Base-by-base conservation (phyloP, 2,329 filamentous ascomycete species). In the Akanthomyces lecanii region DNA sequence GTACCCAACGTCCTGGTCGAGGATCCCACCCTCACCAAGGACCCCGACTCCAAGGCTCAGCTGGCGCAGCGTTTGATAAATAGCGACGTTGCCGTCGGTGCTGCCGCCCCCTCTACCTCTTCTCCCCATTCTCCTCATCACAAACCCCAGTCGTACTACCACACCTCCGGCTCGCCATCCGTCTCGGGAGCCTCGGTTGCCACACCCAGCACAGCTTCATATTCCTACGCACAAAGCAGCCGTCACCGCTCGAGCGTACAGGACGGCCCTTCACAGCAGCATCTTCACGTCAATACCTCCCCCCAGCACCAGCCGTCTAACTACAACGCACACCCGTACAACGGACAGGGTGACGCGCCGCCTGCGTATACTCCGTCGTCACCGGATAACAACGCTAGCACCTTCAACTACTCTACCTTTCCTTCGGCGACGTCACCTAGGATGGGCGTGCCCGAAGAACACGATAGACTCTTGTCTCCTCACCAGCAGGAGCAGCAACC, bases 401-500 rank as follows among this genome's bases (percentile, higher is more conserved):
- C 74, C 65, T 82, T 83, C 68, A 77, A 74, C 64, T 83, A 84
- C 68, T 78, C 74, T 64, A 82, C 81, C 8, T 81, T 83, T 68
- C 64, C 69, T 1, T 69, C 67, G 16, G 65, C 44, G 11, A 64
- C 25, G 30, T 62, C 64, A 64, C 51, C 61, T 61, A 74, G 63
- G 30, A 83, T 83, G 80, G 79, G 77, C 6, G 66, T 69, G 12
- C 68, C 72, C 2, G 74, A 77, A 45, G 81, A 84, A 67, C 71
- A 73, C 23, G 75, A 77, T 53, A 72, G 75, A 62, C 71, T 84
- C 4, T 72, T 84, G 61, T 69, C 72, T 36, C 68, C 72, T 50
- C 73, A 73, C 5, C 80, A 79, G 7, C 74, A 83, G 75, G 80
- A 79, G 7, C 74, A 83, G 75, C 82, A 79, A 64, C 82, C 82